Evolutionary conservation across 352 stramenopile species (phyloP).

Genomic region (Phytophthora tentaculata): DNA sequence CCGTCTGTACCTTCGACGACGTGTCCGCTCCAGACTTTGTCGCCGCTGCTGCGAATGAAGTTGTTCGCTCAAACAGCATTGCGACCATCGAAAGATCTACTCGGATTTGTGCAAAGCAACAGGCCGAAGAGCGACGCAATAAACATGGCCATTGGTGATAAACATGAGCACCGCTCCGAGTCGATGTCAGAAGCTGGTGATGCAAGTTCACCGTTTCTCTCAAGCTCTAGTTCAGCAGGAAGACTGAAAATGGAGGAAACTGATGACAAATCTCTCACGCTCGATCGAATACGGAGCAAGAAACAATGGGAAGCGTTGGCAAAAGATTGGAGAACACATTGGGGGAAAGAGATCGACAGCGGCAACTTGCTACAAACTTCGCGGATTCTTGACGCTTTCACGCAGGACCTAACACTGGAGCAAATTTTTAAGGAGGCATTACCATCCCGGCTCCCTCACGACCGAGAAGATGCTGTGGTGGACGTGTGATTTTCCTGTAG

Average conservation of each 20-base stretch:
- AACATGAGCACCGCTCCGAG: conserved; percentile 9
- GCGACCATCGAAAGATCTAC: conserved; percentile 51
- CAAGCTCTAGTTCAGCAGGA: conserved; percentile 18
- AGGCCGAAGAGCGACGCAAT: conserved; percentile 14
- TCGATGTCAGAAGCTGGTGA: conserved; percentile 22
- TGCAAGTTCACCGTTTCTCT: conserved; percentile 20
- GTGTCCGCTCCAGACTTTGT: conserved; percentile 41
- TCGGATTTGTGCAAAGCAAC: conserved; percentile 46
- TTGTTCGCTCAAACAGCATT: conserved; percentile 49
- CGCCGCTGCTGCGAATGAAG: conserved; percentile 59
- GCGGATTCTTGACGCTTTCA: conserved; percentile 41
- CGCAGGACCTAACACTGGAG: conserved; percentile 51
- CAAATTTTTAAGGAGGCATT: conserved; percentile 84
- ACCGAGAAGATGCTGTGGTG: conserved; percentile 72
- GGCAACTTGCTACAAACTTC: conserved; percentile 40
- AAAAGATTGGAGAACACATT: conserved; percentile 55
- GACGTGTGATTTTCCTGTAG: conserved; percentile 54
- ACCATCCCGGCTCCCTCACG: conserved; percentile 65
- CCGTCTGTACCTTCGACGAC: conserved; percentile 51
- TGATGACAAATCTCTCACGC: conserved; percentile 22
- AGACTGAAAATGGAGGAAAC: conserved; percentile 23
- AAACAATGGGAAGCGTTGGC: conserved; percentile 52
- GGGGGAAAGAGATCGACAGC: conserved; percentile 51
- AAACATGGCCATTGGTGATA: not conserved
- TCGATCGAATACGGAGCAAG: conserved; percentile 47